phyloP scores from a whole-genome alignment of 257 asterid species.

The Henckelia pumila region DNA sequence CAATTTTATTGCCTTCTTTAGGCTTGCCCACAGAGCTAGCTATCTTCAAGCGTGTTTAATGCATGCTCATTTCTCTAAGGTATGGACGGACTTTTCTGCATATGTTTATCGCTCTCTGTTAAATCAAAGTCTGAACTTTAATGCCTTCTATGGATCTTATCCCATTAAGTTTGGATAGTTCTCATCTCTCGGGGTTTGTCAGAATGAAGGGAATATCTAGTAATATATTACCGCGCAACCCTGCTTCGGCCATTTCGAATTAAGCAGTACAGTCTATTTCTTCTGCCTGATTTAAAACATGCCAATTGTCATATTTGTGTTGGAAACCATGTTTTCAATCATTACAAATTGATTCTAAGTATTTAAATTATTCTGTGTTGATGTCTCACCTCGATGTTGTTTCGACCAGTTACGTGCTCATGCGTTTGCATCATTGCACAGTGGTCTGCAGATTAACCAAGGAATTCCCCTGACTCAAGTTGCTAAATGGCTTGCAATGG shows the following conservation, averaged over 20 bases:
- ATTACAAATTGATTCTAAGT: constrained; percentile 14
- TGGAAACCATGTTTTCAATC: constrained; percentile 3
- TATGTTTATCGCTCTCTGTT: neutral
- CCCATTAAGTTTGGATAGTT: constrained; percentile 14
- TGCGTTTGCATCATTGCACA: constrained; percentile 91
- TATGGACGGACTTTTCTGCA: constrained; percentile 36
- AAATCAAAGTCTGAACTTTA: constrained; percentile 12
- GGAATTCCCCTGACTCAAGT: constrained; percentile 83
- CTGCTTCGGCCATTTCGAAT: constrained; percentile 1
- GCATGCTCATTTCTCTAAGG: constrained; percentile 99
- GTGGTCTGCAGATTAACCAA: constrained; percentile 88
- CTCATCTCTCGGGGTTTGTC: constrained; percentile 7
- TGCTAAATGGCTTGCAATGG: constrained; percentile 92
- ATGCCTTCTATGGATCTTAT: constrained; percentile 5
- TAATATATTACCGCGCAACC: constrained; percentile 4
- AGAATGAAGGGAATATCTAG: too few relatives aligned
- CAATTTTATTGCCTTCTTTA: constrained; percentile 89
- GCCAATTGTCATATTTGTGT: neutral
- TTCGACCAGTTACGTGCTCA: constrained; percentile 77
- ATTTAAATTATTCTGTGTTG: constrained; percentile 21
- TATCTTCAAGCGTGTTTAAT: constrained; percentile 95
- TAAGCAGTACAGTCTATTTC: neutral
- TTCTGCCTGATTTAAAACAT: constrained; percentile 9
- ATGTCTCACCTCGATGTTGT: constrained; percentile 27
- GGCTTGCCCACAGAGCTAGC: constrained; percentile 89